Percentiles rank a stretch among this genome's conserved stretches.
Conservation (phyloP, 164 flowering plant genomes). For the Houttuynia cordata region DNA sequence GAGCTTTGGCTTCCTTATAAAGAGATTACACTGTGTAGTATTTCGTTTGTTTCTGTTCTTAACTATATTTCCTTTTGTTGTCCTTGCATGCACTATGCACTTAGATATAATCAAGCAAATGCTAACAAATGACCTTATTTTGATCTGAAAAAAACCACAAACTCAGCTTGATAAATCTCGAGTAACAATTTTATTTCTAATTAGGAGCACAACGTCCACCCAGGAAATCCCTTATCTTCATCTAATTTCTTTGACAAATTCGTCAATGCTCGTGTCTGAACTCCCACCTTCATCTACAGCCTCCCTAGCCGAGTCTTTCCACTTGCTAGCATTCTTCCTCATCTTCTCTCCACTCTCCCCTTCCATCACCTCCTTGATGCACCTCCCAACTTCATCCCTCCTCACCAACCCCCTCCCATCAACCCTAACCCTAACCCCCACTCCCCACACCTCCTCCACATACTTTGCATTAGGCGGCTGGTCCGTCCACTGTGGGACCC, state of each 20-base stretch:
- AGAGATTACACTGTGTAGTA: no score
- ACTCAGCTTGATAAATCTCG: no score
- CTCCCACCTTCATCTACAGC: slow-evolving; percentile 16
- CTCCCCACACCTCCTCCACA: slow-evolving; percentile 14
- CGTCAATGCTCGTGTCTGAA: slow-evolving; percentile 13
- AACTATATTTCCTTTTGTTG: no score
- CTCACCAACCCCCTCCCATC: slow-evolving; percentile 10
- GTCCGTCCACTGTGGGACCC: slow-evolving; percentile 13
- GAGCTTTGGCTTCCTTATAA: no score
- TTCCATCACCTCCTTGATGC: slow-evolving; percentile 13
- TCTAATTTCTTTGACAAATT: slow-evolving; percentile 8
- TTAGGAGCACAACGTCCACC: no score
- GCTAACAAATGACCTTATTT: no score
- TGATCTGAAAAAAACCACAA: no score
- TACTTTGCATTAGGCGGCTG: slow-evolving; percentile 16
- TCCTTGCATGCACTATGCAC: no score
- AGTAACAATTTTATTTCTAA: no score
- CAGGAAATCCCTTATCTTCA: no score
- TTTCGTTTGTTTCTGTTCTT: no score
- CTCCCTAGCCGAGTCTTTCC: slow-evolving; percentile 12
- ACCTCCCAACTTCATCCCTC: slow-evolving; percentile 11
- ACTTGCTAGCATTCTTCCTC: slow-evolving; percentile 7
- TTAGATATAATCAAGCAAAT: no score
- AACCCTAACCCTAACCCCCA: slow-evolving; percentile 12
- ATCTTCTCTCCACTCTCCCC: slow-evolving; percentile 11